phyloP scores from a whole-genome alignment of 352 stramenopile species.

The Thraustotheca clavata region DNA sequence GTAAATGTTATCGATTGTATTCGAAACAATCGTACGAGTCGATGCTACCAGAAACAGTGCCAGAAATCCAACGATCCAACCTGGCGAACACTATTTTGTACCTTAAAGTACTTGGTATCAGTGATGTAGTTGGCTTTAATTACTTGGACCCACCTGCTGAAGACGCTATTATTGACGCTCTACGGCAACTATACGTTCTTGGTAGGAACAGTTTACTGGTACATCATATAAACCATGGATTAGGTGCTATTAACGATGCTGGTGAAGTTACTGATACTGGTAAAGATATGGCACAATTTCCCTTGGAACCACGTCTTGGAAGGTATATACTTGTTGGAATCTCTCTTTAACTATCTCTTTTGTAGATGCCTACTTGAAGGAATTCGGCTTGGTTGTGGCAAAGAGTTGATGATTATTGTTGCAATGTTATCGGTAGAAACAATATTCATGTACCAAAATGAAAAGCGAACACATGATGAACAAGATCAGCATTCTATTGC shows the following conservation, averaged over 20 bases:
- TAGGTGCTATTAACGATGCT: slow-evolving; percentile 36
- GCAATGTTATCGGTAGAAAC: slow-evolving; percentile 82
- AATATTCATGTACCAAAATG: slow-evolving; percentile 38
- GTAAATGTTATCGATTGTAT: slow-evolving; percentile 98
- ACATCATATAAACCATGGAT: background rate
- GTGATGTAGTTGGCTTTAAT: slow-evolving; percentile 59
- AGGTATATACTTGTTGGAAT: slow-evolving; percentile 16
- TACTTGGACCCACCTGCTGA: slow-evolving; percentile 62
- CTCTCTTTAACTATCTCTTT: background rate
- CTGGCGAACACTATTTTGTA: slow-evolving; percentile 93
- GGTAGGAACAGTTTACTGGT: slow-evolving; percentile 10
- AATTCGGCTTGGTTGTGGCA: slow-evolving; percentile 40
- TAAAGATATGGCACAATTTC: slow-evolving; percentile 76
- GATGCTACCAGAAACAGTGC: slow-evolving; percentile 96
- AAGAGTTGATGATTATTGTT: slow-evolving; percentile 59
- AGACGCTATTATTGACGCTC: slow-evolving; percentile 58
- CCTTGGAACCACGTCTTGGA: slow-evolving; percentile 49
- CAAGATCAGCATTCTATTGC: background rate
- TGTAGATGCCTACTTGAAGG: slow-evolving; percentile 47
- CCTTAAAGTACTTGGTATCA: slow-evolving; percentile 60
- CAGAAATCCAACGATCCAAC: slow-evolving; percentile 95
- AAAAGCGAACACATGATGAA: background rate
- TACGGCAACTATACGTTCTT: slow-evolving; percentile 67
- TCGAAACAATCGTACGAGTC: slow-evolving; percentile 95
- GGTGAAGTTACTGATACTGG: slow-evolving; percentile 53